Evolutionary conservation across 1,139 yeast species (phyloP).

Genomic region (Insectozyma bohioensis): DNA sequence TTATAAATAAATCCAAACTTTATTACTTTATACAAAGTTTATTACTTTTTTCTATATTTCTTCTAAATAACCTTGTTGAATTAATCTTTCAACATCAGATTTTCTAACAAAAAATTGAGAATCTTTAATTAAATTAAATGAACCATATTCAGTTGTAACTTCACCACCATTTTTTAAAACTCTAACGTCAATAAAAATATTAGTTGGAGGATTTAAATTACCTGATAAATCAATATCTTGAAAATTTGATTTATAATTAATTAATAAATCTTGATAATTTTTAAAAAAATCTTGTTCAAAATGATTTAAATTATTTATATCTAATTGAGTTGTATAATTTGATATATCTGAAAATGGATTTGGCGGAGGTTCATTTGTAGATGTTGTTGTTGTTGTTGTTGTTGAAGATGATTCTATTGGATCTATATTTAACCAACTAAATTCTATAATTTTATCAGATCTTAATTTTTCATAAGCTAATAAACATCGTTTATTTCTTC

Average conservation of each 20-base stretch:
- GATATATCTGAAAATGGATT: slow-evolving; percentile 10
- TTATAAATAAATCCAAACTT: too few relatives aligned
- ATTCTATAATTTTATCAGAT: slow-evolving; percentile 62
- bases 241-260: slow-evolving; percentile 75
- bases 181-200: slow-evolving; percentile 89
- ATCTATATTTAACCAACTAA: slow-evolving; percentile 65
- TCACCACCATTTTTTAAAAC: slow-evolving; percentile 95
- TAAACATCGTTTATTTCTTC: slow-evolving; percentile 85
- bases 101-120: slow-evolving; percentile 93
- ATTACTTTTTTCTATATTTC: too few relatives aligned
- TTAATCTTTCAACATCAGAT: slow-evolving; percentile 88
- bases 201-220: slow-evolving; percentile 83
- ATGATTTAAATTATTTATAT: slow-evolving; percentile 61
- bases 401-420: slow-evolving; percentile 23
- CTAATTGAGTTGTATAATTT: slow-evolving; percentile 31
- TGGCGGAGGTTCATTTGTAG: slow-evolving; percentile 1
- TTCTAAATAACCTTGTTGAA: slow-evolving; percentile 92
- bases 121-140: slow-evolving; percentile 89
- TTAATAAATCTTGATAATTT: slow-evolving; percentile 67
- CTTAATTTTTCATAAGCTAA: slow-evolving; percentile 79
- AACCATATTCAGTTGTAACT: slow-evolving; percentile 96
- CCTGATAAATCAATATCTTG: slow-evolving; percentile 90
- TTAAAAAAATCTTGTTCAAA: slow-evolving; percentile 79
- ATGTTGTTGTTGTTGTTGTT: slow-evolving; percentile 2
- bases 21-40: too few relatives aligned